A percentile compares a stretch with the other conserved stretches of the same genome.
Evolutionary conservation across 768 basidiomycete species (phyloP).

Genomic region (Pulveroboletus ravenelii): DNA sequence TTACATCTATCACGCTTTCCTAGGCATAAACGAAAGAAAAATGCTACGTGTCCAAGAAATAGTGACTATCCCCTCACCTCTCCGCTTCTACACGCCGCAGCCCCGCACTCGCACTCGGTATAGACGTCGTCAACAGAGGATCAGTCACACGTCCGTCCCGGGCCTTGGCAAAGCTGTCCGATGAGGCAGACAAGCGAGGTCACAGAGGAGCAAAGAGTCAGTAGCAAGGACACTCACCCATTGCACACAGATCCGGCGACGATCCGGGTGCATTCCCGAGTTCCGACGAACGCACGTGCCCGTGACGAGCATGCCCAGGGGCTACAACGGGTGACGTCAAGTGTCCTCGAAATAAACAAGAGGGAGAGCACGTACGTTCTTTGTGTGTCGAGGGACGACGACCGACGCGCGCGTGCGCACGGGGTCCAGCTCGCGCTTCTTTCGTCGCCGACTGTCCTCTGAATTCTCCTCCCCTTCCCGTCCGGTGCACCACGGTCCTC

Average conservation of each 20-base stretch:
- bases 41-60: too few species aligned
- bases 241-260: slow-evolving; percentile 19
- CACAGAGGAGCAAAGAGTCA: too few species aligned
- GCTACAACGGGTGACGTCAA: background rate
- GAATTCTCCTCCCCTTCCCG: slow-evolving; percentile 9
- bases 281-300: background rate
- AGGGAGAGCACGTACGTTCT: slow-evolving; percentile 9
- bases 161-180: slow-evolving; percentile 21
- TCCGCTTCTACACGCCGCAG: too few species aligned
- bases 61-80: too few species aligned
- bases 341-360: background rate
- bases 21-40: too few species aligned
- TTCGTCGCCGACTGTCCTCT: slow-evolving; percentile 13
- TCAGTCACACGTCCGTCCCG: background rate
- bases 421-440: slow-evolving; percentile 17
- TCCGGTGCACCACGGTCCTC: slow-evolving; percentile 10
- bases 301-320: slow-evolving; percentile 4
- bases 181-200: background rate
- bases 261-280: background rate
- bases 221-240: slow-evolving; percentile 10
- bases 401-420: background rate
- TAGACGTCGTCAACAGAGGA: background rate
- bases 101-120: background rate
- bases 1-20: too few species aligned
- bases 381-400: slow-evolving; percentile 5